Evolutionary conservation across 352 stramenopile genomes (phyloP).

Genomic region (Phytophthora meadii): DNA sequence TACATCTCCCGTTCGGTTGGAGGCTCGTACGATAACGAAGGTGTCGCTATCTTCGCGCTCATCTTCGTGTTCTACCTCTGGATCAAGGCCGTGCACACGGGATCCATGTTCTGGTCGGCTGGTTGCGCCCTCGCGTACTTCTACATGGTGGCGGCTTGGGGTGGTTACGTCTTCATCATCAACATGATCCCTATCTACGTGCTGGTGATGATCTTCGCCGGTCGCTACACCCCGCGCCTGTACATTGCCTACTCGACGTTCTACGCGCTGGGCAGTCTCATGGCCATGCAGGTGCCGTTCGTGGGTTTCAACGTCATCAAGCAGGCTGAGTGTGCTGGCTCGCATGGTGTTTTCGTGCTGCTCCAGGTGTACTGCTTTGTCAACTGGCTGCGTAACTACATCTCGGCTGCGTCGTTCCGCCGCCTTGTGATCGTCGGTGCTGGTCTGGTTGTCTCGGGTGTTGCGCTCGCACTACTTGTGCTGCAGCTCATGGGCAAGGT

Average conservation of each 20-base stretch:
- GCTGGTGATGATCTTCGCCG: constrained; percentile 92
- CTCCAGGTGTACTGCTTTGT: constrained; percentile 88
- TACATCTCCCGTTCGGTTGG: constrained; percentile 97
- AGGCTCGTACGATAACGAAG: constrained; percentile 99
- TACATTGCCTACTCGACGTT: constrained; percentile 98
- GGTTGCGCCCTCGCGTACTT: constrained; percentile 95
- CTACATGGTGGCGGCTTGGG: constrained; percentile 97
- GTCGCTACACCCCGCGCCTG: constrained; percentile 93
- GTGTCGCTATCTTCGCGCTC: constrained; percentile 97
- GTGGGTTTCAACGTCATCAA: constrained; percentile 97
- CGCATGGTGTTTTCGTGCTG: constrained; percentile 94
- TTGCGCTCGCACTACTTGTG: constrained; percentile 70
- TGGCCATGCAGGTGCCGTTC: constrained; percentile 98
- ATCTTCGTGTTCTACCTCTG: constrained; percentile 98
- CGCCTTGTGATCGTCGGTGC: constrained; percentile 75
- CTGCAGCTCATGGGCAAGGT: constrained; percentile 87
- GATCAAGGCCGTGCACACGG: constrained; percentile 93
- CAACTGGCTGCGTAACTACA: constrained; percentile 78
- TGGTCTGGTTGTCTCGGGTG: constrained; percentile 54
- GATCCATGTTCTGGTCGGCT: constrained; percentile 87
- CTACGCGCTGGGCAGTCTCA: constrained; percentile 95
- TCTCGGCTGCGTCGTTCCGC: constrained; percentile 78
- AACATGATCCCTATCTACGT: constrained; percentile 99
- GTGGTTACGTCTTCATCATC: constrained; percentile 99
- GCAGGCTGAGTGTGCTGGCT: constrained; percentile 84